Conservation (phyloP, 2,329 filamentous ascomycete species). For the Exophiala sp. region DNA sequence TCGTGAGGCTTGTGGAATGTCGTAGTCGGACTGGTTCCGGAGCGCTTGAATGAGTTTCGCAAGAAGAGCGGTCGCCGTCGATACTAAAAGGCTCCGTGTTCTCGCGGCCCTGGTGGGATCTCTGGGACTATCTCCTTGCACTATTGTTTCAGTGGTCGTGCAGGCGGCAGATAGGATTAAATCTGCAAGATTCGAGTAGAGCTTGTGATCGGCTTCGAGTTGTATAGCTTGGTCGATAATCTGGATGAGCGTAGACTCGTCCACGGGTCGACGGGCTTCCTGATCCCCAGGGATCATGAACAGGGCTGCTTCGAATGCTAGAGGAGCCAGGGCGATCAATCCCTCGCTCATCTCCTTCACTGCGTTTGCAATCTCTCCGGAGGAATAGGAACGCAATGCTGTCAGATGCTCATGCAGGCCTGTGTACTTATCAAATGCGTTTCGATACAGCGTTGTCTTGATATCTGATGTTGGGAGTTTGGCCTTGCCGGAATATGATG, state of each 20-base stretch:
- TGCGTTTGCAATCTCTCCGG: background rate
- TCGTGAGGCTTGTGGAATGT: slow-evolving; percentile 58
- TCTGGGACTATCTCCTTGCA: background rate
- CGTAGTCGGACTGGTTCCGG: slow-evolving; percentile 52
- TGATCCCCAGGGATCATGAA: slow-evolving; percentile 13
- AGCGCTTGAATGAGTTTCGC: slow-evolving; percentile 64
- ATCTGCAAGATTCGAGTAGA: slow-evolving; percentile 62
- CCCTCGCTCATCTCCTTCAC: slow-evolving; percentile 9
- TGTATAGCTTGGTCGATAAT: slow-evolving; percentile 42
- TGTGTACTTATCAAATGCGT: slow-evolving; percentile 19
- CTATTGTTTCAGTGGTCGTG: background rate
- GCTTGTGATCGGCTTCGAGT: slow-evolving; percentile 35
- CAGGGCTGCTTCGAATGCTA: slow-evolving; percentile 27
- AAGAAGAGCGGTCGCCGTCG: slow-evolving; percentile 20
- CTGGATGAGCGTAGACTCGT: slow-evolving; percentile 53
- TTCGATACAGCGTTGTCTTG: slow-evolving; percentile 16
- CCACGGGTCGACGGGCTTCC: slow-evolving; percentile 25
- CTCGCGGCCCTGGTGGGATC: background rate
- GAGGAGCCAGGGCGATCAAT: slow-evolving; percentile 16
- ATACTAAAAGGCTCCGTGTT: slow-evolving; percentile 40
- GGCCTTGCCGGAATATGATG: slow-evolving; percentile 18
- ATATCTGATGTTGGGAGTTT: slow-evolving; percentile 13
- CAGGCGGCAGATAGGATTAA: slow-evolving; percentile 44
- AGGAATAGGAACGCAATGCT: slow-evolving; percentile 1
- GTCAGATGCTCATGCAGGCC: background rate